Percentiles rank a stretch among this genome's conserved stretches.
phyloP scores from a whole-genome alignment of 2,329 filamentous ascomycete genomes.

The Boeremia exigua region DNA sequence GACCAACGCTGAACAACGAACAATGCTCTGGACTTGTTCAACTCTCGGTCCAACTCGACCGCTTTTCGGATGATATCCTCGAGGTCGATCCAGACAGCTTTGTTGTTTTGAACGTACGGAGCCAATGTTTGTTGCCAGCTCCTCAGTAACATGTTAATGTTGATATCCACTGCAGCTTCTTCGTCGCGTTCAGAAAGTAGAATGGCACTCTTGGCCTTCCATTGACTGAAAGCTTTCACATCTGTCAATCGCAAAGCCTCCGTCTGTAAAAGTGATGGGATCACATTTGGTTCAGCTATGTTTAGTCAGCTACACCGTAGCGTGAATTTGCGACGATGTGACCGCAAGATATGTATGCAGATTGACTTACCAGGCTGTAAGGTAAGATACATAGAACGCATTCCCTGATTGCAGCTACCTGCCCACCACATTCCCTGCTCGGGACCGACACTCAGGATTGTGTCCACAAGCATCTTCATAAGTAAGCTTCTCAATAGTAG shows the following conservation, averaged over 20 bases:
- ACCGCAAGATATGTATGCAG: no score
- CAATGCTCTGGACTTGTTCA: constrained; percentile 6
- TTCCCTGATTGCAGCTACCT: neutral
- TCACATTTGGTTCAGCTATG: neutral
- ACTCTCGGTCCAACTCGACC: neutral
- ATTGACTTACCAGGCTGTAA: neutral
- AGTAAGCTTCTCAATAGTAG: no score
- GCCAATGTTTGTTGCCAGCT: neutral
- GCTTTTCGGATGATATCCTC: neutral
- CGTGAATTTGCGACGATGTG: no score
- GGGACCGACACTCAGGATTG: no score
- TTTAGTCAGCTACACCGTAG: neutral
- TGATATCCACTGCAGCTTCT: neutral
- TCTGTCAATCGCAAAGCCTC: neutral
- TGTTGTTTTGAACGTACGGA: neutral
- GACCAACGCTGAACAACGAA: constrained; percentile 3
- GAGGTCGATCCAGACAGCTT: neutral
- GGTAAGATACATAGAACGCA: neutral
- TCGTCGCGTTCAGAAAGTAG: neutral
- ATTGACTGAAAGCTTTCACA: constrained; percentile 1
- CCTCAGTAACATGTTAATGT: neutral
- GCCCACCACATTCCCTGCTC: neutral
- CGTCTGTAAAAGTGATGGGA: neutral
- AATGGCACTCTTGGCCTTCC: constrained; percentile 2
- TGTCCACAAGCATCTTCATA: no score